A percentile compares a stretch with the other conserved stretches of the same genome.
Conservation (phyloP, 805 yeast genomes). For the Saccharomyces jurei region DNA sequence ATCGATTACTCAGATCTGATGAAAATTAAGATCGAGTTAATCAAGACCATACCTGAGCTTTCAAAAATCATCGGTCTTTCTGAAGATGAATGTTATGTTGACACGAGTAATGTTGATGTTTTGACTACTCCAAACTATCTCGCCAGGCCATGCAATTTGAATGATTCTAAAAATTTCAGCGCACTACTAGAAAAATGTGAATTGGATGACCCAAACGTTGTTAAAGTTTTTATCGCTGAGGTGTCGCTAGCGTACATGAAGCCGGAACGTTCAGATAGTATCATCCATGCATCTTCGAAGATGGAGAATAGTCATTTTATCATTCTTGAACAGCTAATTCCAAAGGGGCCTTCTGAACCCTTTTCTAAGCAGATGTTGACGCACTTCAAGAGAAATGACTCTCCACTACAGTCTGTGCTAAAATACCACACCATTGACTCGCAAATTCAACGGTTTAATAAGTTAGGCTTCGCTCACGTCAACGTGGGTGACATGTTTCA, state of each 20-base stretch:
- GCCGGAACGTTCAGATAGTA: conserved; percentile 53
- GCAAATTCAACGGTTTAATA: conserved; percentile 44
- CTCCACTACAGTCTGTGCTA: conserved; percentile 61
- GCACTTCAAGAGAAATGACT: conserved; percentile 57
- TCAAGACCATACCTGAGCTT: conserved; percentile 42
- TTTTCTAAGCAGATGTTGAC: conserved; percentile 68
- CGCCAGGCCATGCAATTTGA: conserved; percentile 61
- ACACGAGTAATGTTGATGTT: conserved; percentile 4
- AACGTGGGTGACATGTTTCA: conserved; percentile 48
- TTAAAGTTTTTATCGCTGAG: conserved; percentile 65
- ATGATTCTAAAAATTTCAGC: conserved; percentile 36
- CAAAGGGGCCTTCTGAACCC: conserved; percentile 53
- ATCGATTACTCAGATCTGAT: conserved; percentile 71
- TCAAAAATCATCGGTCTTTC: conserved; percentile 35
- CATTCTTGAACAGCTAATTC: conserved; percentile 63
- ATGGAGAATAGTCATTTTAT: conserved; percentile 51
- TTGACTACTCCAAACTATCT: conserved; percentile 41
- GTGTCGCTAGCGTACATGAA: conserved; percentile 78
- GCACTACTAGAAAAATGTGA: conserved; percentile 4
- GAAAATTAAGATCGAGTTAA: conserved; percentile 44
- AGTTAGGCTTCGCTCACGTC: conserved; percentile 38
- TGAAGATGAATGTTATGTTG: conserved; percentile 1
- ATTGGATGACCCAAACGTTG: conserved; percentile 23
- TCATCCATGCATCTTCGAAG: conserved; percentile 40
- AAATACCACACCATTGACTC: conserved; percentile 43